phyloP scores from a whole-genome alignment of 2,329 filamentous ascomycete species.

The Beauveria australis region DNA sequence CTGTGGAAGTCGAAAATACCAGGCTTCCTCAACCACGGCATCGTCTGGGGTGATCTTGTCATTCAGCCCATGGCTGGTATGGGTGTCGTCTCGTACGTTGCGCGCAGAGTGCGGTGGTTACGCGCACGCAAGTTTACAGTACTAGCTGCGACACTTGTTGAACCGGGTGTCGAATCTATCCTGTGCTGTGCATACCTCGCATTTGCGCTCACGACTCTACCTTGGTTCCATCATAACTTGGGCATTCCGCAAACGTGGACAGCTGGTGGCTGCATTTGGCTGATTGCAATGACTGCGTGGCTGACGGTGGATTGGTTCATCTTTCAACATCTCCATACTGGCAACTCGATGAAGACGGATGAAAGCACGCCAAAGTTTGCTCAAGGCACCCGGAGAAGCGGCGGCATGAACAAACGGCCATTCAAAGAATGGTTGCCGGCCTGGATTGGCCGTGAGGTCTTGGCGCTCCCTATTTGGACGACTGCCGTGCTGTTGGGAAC shows the following conservation, averaged over 20 bases:
- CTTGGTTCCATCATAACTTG: conserved; percentile 47
- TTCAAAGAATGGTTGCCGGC: conserved; percentile 68
- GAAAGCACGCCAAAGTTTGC: conserved; percentile 69
- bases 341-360: conserved; percentile 61
- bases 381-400: conserved; percentile 29
- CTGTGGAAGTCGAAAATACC: conserved; percentile 67
- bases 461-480: conserved; percentile 83
- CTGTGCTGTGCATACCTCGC: conserved; percentile 75
- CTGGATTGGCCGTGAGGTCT: conserved; percentile 75
- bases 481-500: conserved; percentile 85
- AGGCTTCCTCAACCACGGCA: conserved; percentile 67
- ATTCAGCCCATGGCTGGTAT: conserved; percentile 85
- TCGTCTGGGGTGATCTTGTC: conserved; percentile 78
- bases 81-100: conserved; percentile 67
- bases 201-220: conserved; percentile 68
- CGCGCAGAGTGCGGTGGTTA: conserved; percentile 79
- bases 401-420: conserved; percentile 39
- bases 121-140: conserved; percentile 94
- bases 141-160: conserved; percentile 76
- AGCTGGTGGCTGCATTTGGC: conserved; percentile 58
- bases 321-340: conserved; percentile 67
- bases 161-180: conserved; percentile 85
- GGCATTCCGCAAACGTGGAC: conserved; percentile 58
- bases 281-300: conserved; percentile 59
- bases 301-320: conserved; percentile 65